phyloP scores from a whole-genome alignment of 75 land plant genomes.

The Selaginella tamariscina region DNA sequence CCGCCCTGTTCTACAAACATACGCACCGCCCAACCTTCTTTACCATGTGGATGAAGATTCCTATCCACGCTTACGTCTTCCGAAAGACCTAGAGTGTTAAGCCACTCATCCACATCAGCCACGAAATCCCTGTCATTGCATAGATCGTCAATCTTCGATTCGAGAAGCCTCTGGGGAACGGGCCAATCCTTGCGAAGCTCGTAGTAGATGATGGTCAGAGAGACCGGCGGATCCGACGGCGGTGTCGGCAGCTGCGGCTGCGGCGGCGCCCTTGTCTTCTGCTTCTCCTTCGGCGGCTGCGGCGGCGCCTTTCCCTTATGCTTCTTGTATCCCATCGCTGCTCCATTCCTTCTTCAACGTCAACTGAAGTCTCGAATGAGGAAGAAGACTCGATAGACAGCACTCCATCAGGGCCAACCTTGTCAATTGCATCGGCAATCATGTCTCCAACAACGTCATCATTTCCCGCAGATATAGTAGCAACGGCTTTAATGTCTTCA shows the following conservation, averaged over 20 bases:
- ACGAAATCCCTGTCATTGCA: background rate
- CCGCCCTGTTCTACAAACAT: background rate
- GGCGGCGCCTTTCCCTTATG: background rate
- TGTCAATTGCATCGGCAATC: constrained; percentile 4
- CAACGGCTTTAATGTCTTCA: constrained; percentile 50
- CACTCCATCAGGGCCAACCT: constrained; percentile 6
- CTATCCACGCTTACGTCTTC: background rate
- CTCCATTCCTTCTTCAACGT: constrained; percentile 18
- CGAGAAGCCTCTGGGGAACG: background rate
- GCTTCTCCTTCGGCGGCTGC: constrained; percentile 1
- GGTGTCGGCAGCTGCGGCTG: background rate
- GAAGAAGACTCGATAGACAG: constrained; percentile 4
- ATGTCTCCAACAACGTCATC: constrained; percentile 9
- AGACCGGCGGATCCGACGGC: background rate
- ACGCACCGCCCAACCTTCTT: background rate
- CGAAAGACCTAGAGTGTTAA: background rate
- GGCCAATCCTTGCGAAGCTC: constrained; percentile 2
- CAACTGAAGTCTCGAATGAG: background rate
- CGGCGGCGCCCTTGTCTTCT: background rate
- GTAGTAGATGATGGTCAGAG: constrained; percentile 1
- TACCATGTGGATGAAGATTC: background rate
- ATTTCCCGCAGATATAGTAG: constrained; percentile 3
- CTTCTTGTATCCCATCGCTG: background rate
- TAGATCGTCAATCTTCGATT: constrained; percentile 1
- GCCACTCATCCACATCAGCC: background rate